phyloP scores from a whole-genome alignment of 768 basidiomycete genomes.

The Tephrocybe sp. region DNA sequence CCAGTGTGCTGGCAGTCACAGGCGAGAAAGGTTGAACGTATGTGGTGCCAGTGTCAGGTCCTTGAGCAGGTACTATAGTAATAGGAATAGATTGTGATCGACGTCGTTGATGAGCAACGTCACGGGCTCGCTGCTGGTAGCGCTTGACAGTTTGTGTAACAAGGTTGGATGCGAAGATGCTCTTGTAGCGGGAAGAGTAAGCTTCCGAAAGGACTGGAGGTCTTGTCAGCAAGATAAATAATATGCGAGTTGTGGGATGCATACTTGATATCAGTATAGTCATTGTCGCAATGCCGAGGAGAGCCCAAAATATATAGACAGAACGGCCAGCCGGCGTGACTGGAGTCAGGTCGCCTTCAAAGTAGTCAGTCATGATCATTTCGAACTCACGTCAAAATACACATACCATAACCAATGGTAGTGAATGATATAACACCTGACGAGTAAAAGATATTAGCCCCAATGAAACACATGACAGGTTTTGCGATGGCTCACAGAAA shows the following conservation, averaged over 20 bases:
- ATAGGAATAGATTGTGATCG: not conserved
- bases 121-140: slow-evolving; percentile 29
- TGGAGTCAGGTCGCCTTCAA: slow-evolving; percentile 58
- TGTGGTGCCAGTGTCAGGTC: slow-evolving; percentile 5
- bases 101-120: not conserved
- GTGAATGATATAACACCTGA: slow-evolving; percentile 72
- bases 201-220: slow-evolving; percentile 62
- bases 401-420: slow-evolving; percentile 66
- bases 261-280: slow-evolving; percentile 72
- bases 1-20: not conserved
- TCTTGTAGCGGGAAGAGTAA: slow-evolving; percentile 65
- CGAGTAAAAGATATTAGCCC: not conserved
- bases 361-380: not conserved
- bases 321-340: slow-evolving; percentile 68
- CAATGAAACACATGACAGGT: too few species aligned
- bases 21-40: slow-evolving; percentile 7
- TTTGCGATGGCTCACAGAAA: slow-evolving; percentile 68
- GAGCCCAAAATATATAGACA: slow-evolving; percentile 77
- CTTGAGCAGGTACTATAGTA: not conserved
- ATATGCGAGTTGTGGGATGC: slow-evolving; percentile 16
- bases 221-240: not conserved
- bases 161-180: slow-evolving; percentile 43
- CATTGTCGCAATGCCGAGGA: slow-evolving; percentile 75
- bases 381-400: not conserved
- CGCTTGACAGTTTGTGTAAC: slow-evolving; percentile 47